Base-by-base conservation (phyloP, 202 grass and related monocot genomes). In the Cymbopogon flexuosus region DNA sequence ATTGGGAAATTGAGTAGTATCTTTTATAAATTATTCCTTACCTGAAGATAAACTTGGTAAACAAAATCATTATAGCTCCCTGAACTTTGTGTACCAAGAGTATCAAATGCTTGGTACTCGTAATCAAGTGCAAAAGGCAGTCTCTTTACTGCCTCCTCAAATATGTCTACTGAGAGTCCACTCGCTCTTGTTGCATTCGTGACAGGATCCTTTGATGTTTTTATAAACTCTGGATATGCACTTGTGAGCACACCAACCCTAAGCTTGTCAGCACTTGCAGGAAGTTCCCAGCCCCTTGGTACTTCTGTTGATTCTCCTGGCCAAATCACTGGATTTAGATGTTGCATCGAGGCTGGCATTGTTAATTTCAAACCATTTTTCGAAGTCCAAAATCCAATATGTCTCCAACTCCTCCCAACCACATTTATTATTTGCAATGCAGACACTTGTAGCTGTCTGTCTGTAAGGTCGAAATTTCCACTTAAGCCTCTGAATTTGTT, bases 351-450 rank as follows among this genome's bases (percentile, higher is more conserved):
- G 62, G 19, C 58, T 58, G 54, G 52, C 52, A 58, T 58, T 58
- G 54, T 22, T 58, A 58, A 10, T 58, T 22, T 10, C 2, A 58
- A 58, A 10, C 90, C 86, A 79, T 71, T 19, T 34, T 86, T 0
- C 3, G 10, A 15, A 46, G 47, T 90, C 88, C 85, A 90, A 59
- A 89, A 90, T 0, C 75, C 91, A 9, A 90, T 65, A 13, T 72
- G 33, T 78, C 70, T 62, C 41, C 41, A 43, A 51, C 40, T 66
- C 78, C 13, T 68, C 5, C 72, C 79, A 66, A 90, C 62, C 6
- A 93, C 33, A 84, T 86, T 93, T 59, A 93, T 90, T 74, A 93
- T 88, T 34, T 88, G 65, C 6, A 90, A 90, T 2, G 5, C 6
- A 0, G 83, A 75, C 9, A 15, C 43, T 23, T 71, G 58, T 19